phyloP scores from a whole-genome alignment of 768 basidiomycete genomes.

The Suillus subaureus region DNA sequence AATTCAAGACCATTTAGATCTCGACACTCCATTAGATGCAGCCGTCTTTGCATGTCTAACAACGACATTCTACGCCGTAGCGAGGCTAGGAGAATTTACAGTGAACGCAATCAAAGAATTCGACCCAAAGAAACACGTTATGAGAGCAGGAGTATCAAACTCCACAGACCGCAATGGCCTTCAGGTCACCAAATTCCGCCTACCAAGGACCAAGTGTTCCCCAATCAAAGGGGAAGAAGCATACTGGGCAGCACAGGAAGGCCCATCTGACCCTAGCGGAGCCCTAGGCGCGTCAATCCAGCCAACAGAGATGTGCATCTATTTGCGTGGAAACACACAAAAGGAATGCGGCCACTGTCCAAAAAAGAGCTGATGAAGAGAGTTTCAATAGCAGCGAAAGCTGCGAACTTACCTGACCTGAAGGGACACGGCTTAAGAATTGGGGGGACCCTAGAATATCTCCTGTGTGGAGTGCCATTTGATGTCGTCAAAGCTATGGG shows the following conservation, averaged over 20 bases:
- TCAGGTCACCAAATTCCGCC: conserved; percentile 23
- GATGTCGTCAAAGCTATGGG: too few species aligned
- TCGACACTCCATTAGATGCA: conserved; percentile 31
- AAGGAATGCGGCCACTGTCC: too few species aligned
- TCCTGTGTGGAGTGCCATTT: too few species aligned
- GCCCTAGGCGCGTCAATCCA: conserved; percentile 13
- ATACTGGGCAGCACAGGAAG: conserved; percentile 19
- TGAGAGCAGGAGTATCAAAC: conserved; percentile 12
- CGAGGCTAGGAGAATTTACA: conserved; percentile 43
- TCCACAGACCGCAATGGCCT: conserved; percentile 28
- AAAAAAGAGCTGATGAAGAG: too few species aligned
- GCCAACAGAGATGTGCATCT: too few species aligned
- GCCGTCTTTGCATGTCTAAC: conserved; percentile 41
- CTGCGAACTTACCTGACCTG: too few species aligned
- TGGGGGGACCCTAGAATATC: too few species aligned
- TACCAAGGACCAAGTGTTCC: conserved; percentile 17
- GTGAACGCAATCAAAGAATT: conserved; percentile 36
- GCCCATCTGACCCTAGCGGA: conserved; percentile 24
- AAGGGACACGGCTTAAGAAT: too few species aligned
- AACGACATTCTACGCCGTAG: conserved; percentile 37
- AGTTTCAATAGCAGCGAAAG: too few species aligned
- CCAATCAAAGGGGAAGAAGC: conserved; percentile 3
- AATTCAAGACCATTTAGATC: conserved; percentile 22
- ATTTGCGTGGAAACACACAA: too few species aligned
- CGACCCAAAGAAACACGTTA: conserved; percentile 33